Conservation (phyloP, 2,329 filamentous ascomycete genomes). For the Arthrobotrys iridis region DNA sequence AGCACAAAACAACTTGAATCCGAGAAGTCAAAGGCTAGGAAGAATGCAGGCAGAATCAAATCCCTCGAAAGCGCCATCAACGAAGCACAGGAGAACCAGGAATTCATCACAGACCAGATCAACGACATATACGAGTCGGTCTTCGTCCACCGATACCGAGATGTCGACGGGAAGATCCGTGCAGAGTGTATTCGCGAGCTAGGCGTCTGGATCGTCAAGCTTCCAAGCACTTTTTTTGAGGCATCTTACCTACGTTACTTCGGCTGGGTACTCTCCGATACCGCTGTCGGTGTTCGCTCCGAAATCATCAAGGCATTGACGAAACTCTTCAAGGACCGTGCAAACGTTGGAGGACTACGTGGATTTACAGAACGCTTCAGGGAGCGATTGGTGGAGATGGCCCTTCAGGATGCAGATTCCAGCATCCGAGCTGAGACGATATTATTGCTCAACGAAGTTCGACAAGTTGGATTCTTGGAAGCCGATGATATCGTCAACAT, state of each 20-base stretch:
- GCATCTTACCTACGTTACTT: constrained; percentile 90
- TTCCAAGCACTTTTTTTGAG: constrained; percentile 89
- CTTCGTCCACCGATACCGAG: constrained; percentile 94
- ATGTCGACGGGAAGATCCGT: constrained; percentile 88
- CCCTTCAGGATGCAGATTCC: constrained; percentile 82
- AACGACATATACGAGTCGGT: constrained; percentile 92
- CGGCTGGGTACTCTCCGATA: constrained; percentile 93
- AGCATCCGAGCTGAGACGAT: constrained; percentile 82
- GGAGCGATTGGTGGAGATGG: constrained; percentile 88
- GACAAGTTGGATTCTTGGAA: constrained; percentile 85
- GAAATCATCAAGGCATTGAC: constrained; percentile 86
- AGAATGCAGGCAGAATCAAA: constrained; percentile 80
- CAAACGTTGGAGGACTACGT: constrained; percentile 78
- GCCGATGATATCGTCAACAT: constrained; percentile 90
- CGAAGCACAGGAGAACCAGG: constrained; percentile 75
- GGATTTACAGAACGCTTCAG: constrained; percentile 95
- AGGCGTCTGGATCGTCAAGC: constrained; percentile 84
- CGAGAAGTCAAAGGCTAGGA: constrained; percentile 75
- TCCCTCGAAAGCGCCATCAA: constrained; percentile 77
- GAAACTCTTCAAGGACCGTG: constrained; percentile 80
- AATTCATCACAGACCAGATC: constrained; percentile 75
- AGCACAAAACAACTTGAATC: constrained; percentile 80
- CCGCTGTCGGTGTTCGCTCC: constrained; percentile 76
- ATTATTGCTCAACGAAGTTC: constrained; percentile 80
- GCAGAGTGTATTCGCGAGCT: constrained; percentile 87